Percentiles rank a stretch among this genome's conserved stretches.
Conservation (phyloP, 768 basidiomycete species). For the Lentinula detonsa region DNA sequence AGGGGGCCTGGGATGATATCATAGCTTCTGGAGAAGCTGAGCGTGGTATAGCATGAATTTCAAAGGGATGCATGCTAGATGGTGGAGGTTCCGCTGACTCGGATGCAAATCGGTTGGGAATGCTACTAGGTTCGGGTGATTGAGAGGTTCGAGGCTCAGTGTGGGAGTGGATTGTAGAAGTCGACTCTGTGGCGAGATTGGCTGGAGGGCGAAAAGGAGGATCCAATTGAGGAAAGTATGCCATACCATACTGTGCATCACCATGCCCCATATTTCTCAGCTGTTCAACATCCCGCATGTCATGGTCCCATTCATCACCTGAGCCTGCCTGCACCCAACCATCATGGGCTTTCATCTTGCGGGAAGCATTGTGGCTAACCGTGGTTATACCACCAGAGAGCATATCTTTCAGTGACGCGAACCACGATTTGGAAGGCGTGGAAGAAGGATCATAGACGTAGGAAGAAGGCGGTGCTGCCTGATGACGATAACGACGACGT, state of each 20-base stretch:
- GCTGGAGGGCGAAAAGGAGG: slow-evolving; percentile 12
- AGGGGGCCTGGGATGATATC: slow-evolving; percentile 10
- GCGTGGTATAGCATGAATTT: slow-evolving; percentile 2
- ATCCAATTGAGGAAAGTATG: background rate
- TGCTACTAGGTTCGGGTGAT: slow-evolving; percentile 7
- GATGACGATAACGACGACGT: slow-evolving; percentile 20
- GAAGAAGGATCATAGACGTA: slow-evolving; percentile 1
- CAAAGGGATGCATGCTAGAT: background rate
- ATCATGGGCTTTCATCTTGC: slow-evolving; percentile 17
- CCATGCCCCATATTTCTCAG: slow-evolving; percentile 2
- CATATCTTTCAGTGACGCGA: background rate
- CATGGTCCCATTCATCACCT: slow-evolving; percentile 41
- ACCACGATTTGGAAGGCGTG: background rate
- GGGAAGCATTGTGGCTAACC: slow-evolving; percentile 6
- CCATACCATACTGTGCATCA: background rate
- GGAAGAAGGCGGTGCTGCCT: slow-evolving; percentile 11
- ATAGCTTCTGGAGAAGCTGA: slow-evolving; percentile 16
- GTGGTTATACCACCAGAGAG: background rate
- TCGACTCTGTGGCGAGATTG: slow-evolving; percentile 20
- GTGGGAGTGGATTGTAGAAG: slow-evolving; percentile 23
- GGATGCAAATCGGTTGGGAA: slow-evolving; percentile 10
- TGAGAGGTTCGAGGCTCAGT: slow-evolving; percentile 8
- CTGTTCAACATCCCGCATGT: slow-evolving; percentile 11
- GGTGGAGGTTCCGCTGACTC: slow-evolving; percentile 19
- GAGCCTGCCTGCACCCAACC: slow-evolving; percentile 50